Conservation (phyloP, 176 grass and related monocot genomes). For the Triticum urartu region DNA sequence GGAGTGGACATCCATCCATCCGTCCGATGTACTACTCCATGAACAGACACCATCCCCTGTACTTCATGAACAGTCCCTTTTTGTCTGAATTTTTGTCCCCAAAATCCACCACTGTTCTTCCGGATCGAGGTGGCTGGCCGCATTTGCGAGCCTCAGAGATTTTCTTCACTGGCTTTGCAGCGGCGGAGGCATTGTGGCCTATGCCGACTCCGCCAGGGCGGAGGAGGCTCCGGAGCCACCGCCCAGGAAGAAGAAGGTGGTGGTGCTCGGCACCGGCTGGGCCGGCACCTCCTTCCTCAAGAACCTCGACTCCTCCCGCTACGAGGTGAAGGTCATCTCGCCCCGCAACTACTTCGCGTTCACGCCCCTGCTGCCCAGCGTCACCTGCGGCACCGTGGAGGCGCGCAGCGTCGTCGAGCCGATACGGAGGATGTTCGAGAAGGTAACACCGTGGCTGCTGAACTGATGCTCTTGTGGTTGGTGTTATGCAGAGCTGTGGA, state of each 20-base stretch:
- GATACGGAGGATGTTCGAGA: conserved; percentile 66
- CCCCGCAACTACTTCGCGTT: conserved; percentile 96
- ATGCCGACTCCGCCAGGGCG: conserved; percentile 63
- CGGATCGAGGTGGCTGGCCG: neutral
- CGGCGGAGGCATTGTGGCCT: conserved; percentile 76
- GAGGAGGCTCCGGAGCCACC: conserved; percentile 34
- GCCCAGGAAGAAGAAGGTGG: conserved; percentile 82
- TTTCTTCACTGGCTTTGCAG: conserved; percentile 38
- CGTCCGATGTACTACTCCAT: no score
- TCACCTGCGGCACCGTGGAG: conserved; percentile 92
- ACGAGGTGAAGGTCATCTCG: conserved; percentile 89
- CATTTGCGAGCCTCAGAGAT: conserved; percentile 3
- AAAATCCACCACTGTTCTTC: neutral
- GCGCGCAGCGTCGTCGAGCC: conserved; percentile 86
- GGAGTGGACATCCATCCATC: no score
- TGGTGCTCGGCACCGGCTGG: conserved; percentile 97
- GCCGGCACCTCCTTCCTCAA: conserved; percentile 82
- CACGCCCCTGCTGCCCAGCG: conserved; percentile 84
- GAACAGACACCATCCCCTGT: neutral
- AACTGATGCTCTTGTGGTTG: neutral
- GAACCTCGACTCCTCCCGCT: conserved; percentile 69
- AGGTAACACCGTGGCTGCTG: conserved; percentile 4
- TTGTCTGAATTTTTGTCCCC: neutral
- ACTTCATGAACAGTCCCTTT: neutral
- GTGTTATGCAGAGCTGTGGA: neutral